Evolutionary conservation across 2,329 filamentous ascomycete species (phyloP), one percentile per base, ranked within the genome.

Genomic region (Colletotrichum sp.): DNA sequence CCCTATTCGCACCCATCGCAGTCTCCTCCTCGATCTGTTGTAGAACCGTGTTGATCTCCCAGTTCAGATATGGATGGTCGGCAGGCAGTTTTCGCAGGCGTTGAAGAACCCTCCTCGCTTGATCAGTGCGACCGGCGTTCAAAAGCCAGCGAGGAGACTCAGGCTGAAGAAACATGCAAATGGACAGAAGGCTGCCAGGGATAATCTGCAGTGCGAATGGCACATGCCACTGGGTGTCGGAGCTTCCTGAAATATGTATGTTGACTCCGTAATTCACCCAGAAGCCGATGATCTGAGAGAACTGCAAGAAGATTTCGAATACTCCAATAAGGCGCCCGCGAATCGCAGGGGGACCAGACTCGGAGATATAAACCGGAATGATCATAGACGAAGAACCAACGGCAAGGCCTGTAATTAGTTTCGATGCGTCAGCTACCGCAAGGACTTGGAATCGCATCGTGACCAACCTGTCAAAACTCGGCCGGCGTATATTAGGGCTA

Each of bases 341-440:
- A 61, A 85, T 88, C 18, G 85, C 85, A 0, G 89, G 87, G 78
- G 89, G 88, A 0, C 90, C 87, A 78, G 87, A 89, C 79, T 92
- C 90, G 2, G 89, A 88, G 66, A 91, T 88, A 79, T 92, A 92
- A 38, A 92, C 86, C 4, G 90, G 90, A 3, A 91, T 88, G 28
- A 87, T 85, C 82, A 89, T 88, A 14, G 85, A 86, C 58, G 88
- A 82, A 8, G 88, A 77, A 9, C 88, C 89, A 52, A 90, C 85
- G 7, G 87, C 88, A 79, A 90, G 86, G 2, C 90, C 90, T 4
- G 88, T 14, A 7, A 21, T 14, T 38, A 18, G 7, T 38, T 38
- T 73, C 92, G 88, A 7, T 84, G 82, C 4, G 63, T 83, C 38
- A 64, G n/a, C 12, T 38, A 48, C 43, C 0, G 10, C 12, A 12